Base-by-base conservation (phyloP, 208 protist genomes). In the Sergeia podlipaevii region DNA sequence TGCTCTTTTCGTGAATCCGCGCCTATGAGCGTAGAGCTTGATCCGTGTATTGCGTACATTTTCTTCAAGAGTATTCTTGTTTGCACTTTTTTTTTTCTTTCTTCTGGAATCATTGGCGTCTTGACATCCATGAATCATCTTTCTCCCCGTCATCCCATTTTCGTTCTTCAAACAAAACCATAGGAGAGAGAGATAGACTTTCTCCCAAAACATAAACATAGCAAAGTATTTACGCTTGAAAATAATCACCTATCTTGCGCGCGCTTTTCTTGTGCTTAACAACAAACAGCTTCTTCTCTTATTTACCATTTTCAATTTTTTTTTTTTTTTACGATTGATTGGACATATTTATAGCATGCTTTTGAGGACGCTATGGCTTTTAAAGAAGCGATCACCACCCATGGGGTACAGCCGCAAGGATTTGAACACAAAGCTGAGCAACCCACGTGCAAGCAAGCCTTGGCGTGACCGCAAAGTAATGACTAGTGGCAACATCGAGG, bases 361-460 rank as follows among this genome's bases (percentile, higher is more conserved):
- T 44, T 28, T 45, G 17, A 38, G 45, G 10, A 54, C 48, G 10
- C 32, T 52, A 0, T 5, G 55, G 28, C 47, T 85, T 29, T 27
- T 51, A 7, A 89, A 87, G 55, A 71, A 61, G 54, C 39, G 62
- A n/a, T 37, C 63, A 0, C 47, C 65, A 2, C 84, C 83, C 2
- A 32, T 93, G 24, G 82, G 85, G 3, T 90, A 81, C 63, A 80
- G 80, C 48, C 72, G 60, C 4, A 80, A 74, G 7, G 64, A 66
- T n/a, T 95, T 89, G 53, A 62, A 79, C 26, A 68, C 65, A 21
- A 95, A 95, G 74, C 20, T 84, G n/a, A 61, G 56, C 18, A 86
- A 54, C 37, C 82, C 88, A 4, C 72, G 88, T n/a, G 77, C 73
- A 0, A 80, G 69, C 34, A 95, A 95, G 52, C 88, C 88, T 7